Conservation (phyloP, 2,329 filamentous ascomycete genomes). For the Aspergillus sp. region DNA sequence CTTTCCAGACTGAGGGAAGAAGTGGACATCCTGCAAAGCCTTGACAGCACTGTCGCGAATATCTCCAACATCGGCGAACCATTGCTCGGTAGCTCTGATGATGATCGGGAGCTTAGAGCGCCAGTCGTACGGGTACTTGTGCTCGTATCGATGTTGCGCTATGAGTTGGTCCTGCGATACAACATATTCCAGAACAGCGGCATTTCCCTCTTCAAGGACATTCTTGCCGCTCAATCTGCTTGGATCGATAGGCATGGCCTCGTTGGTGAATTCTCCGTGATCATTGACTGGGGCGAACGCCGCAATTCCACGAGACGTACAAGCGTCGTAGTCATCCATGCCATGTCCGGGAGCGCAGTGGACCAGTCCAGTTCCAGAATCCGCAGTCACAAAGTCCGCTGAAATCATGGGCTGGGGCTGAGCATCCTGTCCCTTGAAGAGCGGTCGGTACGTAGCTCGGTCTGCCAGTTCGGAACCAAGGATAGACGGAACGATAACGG, state of each 20-base stretch:
- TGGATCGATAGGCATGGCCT: conserved; percentile 67
- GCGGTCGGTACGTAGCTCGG: conserved; percentile 60
- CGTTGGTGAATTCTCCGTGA: conserved; percentile 69
- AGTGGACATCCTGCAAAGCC: conserved; percentile 64
- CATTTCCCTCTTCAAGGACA: conserved; percentile 64
- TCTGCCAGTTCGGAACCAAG: conserved; percentile 59
- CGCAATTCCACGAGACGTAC: conserved; percentile 61
- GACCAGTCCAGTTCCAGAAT: conserved; percentile 91
- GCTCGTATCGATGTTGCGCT: conserved; percentile 62
- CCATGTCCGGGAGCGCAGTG: conserved; percentile 92
- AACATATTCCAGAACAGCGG: conserved; percentile 64
- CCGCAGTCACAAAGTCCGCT: conserved; percentile 80
- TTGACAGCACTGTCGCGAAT: conserved; percentile 70
- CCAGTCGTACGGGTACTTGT: conserved; percentile 99
- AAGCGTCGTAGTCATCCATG: conserved; percentile 90
- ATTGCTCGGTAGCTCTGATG: conserved; percentile 86
- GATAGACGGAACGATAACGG: conserved; percentile 51
- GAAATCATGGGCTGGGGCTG: conserved; percentile 64
- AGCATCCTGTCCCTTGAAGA: conserved; percentile 55
- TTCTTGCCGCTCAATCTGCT: conserved; percentile 61
- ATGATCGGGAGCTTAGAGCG: conserved; percentile 89
- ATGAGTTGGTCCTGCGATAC: conserved; percentile 56
- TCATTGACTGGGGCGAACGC: conserved; percentile 79
- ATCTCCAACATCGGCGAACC: conserved; percentile 86
- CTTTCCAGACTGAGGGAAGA: conserved; percentile 69